Evolutionary conservation across 306 rosid genomes (phyloP).

Genomic region (Sophora flavescens): DNA sequence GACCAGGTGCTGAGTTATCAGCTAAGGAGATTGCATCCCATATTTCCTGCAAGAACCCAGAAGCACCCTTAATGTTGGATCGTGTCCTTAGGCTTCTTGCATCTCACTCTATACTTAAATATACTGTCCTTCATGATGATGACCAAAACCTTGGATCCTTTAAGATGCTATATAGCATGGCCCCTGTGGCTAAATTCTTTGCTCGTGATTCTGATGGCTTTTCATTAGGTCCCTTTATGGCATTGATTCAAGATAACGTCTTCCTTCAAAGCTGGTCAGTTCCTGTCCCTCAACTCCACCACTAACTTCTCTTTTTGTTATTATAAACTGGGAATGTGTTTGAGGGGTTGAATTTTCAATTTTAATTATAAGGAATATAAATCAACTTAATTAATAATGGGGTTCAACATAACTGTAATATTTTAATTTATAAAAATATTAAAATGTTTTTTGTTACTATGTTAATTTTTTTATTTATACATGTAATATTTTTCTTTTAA

Average conservation of each 20-base stretch:
- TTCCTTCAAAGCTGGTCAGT: constrained; percentile 54
- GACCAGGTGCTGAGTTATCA: constrained; percentile 49
- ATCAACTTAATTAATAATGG: too few relatives aligned
- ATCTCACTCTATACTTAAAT: constrained; percentile 50
- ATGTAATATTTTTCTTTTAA: too few relatives aligned
- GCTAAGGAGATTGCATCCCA: constrained; percentile 49
- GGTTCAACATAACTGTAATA: too few relatives aligned
- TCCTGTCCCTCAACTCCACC: neutral
- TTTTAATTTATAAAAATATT: too few relatives aligned
- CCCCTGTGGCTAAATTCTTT: constrained; percentile 50
- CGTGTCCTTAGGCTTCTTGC: constrained; percentile 64
- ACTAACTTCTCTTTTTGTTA: too few relatives aligned
- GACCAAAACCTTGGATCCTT: neutral
- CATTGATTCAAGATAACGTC: constrained; percentile 47
- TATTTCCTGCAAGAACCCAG: constrained; percentile 46
- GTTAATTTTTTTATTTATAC: too few relatives aligned
- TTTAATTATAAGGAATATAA: too few relatives aligned
- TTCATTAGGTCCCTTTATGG: constrained; percentile 49
- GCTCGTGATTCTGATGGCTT: constrained; percentile 52
- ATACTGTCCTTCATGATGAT: constrained; percentile 27
- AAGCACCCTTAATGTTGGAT: constrained; percentile 62
- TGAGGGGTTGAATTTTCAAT: too few relatives aligned
- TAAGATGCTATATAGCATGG: constrained; percentile 50
- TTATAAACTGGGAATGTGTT: neutral
- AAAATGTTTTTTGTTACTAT: too few relatives aligned